Base-by-base conservation (phyloP, 2,329 filamentous ascomycete genomes). In the Dryadomyces quercus-mongolicae region DNA sequence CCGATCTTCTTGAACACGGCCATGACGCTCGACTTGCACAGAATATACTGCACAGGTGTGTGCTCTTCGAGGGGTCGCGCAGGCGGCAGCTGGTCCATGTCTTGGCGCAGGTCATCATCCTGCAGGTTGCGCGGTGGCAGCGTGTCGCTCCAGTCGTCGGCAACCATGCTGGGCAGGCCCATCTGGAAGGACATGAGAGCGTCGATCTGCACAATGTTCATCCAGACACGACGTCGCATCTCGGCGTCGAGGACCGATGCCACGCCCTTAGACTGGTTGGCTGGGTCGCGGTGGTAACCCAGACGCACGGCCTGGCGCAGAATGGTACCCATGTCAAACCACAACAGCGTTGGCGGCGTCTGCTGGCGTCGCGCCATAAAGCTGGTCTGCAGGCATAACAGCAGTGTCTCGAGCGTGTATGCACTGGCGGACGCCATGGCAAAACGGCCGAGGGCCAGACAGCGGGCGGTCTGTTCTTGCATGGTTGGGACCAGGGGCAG, bases 161-260 rank as follows among this genome's bases (percentile, higher is more conserved):
- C 70, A 13, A 75, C 68, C 67, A 75, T 72, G n/a, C 71, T 71
- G 2, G 74, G 74, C 18, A 76, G 63, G 0, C 74, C 74, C 42
- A 75, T 65, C 54, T 75, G 70, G 45, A 73, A 74, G 0, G 71
- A 74, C 44, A 74, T 65, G 9, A 75, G 57, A 0, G 71, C 63
- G 38, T 77, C 74, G 4, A 74, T 59, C 58, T 73, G 71, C 46
- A 65, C 67, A 1, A 72, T 64, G 22, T 63, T 60, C 18, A 64
- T 58, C 71, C 70, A 73, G 1, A 67, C 58, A 12, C 70, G 62
- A 18, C 71, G 62, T 12, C 71, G 62, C 68, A 74, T 73, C 60
- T 73, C 71, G 22, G 65, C 69, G 2, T 68, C 62, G 52, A 72
- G 70, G 0, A 63, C 58, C 4, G 65, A 64, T 12, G 72, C 65